Base-by-base conservation (phyloP, 2,329 filamentous ascomycete species). In the Trichoderma asperellum region DNA sequence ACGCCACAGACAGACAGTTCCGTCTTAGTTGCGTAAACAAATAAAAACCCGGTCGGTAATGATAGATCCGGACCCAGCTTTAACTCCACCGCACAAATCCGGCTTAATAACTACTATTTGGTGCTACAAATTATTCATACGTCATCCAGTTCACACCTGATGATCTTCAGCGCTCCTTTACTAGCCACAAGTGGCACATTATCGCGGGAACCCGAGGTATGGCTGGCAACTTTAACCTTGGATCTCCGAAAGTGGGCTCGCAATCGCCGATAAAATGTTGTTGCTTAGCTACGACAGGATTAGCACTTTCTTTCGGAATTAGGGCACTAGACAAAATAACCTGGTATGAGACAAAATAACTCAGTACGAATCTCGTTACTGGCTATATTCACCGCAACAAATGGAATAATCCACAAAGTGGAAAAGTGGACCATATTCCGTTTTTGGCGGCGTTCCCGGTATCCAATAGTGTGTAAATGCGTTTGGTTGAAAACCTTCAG, bases 221-320 rank as follows among this genome's bases (percentile, higher is more conserved):
- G 32, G 16, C 12, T 32, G 18, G 35, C 62, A 65, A 43, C 52
- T 32, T 43, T 35, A 18, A 32, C 37, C n/a, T n/a, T 49, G 37
- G 7, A 66, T 58, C 24, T 58, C 63, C 63, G 63, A 66, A 58
- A 49, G 21, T 10, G 24, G 40, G 43, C 24, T n/a, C 37, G 7
- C 27, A 66, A 66, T 66, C 63, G 63, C 63, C 63, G 53, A 65
- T 21, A 10, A n/a, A 16, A 27, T 24, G 12, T 4, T 49, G n/a
- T 18, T 7, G n/a, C 24, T 27, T 21, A 55, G 7, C 5, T 12
- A 35, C 8, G 8, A 49, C 12, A 18, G 16, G 35, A 11, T 5
- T 34, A 14, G 21, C 27, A 8, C 1, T 14, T 14, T 29, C 49
- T 18, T 5, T 66, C 63, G 63, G 53, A 58, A 21, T 58, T 58